A percentile compares a stretch with the other conserved stretches of the same genome.
These are phyloP conservation scores for Fusarium robinianum DNA, from an alignment of 2,329 filamentous ascomycete species.

Conservation along the genomic window DNA sequence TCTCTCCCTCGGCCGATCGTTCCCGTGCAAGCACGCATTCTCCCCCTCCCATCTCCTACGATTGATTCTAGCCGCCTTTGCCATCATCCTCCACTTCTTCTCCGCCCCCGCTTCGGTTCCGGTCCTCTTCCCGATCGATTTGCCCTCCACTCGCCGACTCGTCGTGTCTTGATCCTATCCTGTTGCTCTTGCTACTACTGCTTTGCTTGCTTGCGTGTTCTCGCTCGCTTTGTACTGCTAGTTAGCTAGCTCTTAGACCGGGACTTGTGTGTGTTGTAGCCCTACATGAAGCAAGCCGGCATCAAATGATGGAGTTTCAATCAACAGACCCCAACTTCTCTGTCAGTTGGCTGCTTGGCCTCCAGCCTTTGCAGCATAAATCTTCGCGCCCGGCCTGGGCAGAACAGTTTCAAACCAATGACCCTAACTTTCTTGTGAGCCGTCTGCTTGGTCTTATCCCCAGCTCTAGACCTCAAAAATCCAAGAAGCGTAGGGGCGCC, in stretches of 20 bases:
- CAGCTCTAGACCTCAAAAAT: conserved; percentile 25
- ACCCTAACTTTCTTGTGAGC: conserved; percentile 39
- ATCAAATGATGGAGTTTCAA: conserved; percentile 35
- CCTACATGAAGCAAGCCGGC: conserved; percentile 29
- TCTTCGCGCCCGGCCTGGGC: conserved; percentile 34
- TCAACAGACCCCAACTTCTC: conserved; percentile 36
- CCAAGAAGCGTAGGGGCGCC: conserved; percentile 28
- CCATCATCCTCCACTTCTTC: conserved; percentile 5
- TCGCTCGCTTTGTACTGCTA: conserved; percentile 12
- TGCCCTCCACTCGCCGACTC: conserved; percentile 10
- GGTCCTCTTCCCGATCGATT: conserved; percentile 10
- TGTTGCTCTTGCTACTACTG: not conserved
- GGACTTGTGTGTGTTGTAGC: conserved; percentile 23
- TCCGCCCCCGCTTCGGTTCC: conserved; percentile 30
- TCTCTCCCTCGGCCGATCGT: too few relatives aligned
- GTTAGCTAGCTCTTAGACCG: conserved; percentile 18
- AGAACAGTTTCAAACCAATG: conserved; percentile 32
- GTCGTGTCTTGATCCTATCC: conserved; percentile 5
- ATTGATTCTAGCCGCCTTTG: conserved; percentile 8
- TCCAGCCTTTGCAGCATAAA: conserved; percentile 30
- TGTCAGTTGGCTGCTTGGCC: conserved; percentile 38
- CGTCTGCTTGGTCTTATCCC: conserved; percentile 36
- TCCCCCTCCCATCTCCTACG: conserved; percentile 1
- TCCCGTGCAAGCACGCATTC: too few relatives aligned
- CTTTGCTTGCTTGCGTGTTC: conserved; percentile 8